phyloP scores from a whole-genome alignment of 129 eudicot species.

The Tanacetum coccineum region DNA sequence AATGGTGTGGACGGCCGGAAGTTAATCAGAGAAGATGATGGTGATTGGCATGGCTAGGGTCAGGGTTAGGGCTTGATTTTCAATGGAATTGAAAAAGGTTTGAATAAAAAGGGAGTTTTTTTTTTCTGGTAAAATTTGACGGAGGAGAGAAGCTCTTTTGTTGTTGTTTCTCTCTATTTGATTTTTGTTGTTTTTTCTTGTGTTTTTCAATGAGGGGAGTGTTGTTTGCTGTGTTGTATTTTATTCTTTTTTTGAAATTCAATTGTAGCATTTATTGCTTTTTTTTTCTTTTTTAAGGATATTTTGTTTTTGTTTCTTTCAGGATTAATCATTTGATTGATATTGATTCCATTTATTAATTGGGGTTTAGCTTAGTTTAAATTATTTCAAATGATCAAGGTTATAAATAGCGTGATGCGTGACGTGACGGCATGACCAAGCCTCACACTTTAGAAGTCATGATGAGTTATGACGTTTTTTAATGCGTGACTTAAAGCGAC shows the following conservation, averaged over 20 bases:
- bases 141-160: conserved; percentile 19
- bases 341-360: too few species aligned
- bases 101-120: neutral
- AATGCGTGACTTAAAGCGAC: too few species aligned
- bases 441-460: too few species aligned
- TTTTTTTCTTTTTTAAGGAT: neutral
- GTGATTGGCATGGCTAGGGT: conserved; percentile 44
- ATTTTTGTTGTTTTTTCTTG: conserved; percentile 26
- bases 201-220: conserved; percentile 37
- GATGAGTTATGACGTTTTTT: too few species aligned
- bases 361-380: too few species aligned
- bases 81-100: conserved; percentile 8
- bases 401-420: too few species aligned
- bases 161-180: conserved; percentile 11
- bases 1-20: conserved; percentile 4
- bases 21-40: conserved; percentile 1
- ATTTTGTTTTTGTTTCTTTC: neutral
- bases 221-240: conserved; percentile 3
- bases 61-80: conserved; percentile 8
- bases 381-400: too few species aligned
- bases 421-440: too few species aligned
- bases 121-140: conserved; percentile 29
- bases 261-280: neutral
- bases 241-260: conserved; percentile 2
- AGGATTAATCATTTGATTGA: neutral